Evolutionary conservation across 352 stramenopile species (phyloP).

Genomic region (Pythium plurisporium): DNA sequence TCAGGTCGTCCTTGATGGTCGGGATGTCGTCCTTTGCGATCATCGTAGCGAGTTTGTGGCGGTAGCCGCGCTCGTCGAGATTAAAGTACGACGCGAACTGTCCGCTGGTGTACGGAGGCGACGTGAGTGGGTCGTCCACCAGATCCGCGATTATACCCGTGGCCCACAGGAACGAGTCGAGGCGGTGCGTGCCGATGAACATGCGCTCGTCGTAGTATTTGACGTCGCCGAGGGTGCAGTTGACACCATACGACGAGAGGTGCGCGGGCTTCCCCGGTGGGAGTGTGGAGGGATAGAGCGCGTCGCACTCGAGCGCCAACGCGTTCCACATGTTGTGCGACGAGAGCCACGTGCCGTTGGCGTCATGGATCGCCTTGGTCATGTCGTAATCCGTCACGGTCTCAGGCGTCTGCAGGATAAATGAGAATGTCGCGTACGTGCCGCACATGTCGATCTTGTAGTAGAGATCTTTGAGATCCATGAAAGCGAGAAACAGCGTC

Average conservation of each 20-base stretch:
- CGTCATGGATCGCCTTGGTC: slow-evolving; percentile 7
- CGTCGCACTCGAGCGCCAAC: slow-evolving; percentile 19
- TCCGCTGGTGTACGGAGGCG: slow-evolving; percentile 3
- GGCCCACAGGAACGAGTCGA: slow-evolving; percentile 19
- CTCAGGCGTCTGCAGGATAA: slow-evolving; percentile 16
- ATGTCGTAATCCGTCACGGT: slow-evolving; percentile 21
- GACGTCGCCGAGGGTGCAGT: slow-evolving; percentile 16
- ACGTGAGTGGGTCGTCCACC: slow-evolving; percentile 1
- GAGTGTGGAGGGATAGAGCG: slow-evolving; percentile 17
- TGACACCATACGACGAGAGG: slow-evolving; percentile 10
- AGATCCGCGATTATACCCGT: slow-evolving; percentile 17
- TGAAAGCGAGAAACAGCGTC: slow-evolving; percentile 23
- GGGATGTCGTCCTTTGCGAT: slow-evolving; percentile 8
- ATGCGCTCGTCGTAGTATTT: slow-evolving; percentile 19
- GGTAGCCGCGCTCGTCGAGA: slow-evolving; percentile 14
- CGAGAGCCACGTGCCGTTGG: slow-evolving; percentile 12
- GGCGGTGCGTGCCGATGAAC: slow-evolving; percentile 16
- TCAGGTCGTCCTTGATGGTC: neutral
- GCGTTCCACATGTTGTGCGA: slow-evolving; percentile 24
- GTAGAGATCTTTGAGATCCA: slow-evolving; percentile 27
- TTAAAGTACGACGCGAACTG: slow-evolving; percentile 14
- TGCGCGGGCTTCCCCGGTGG: slow-evolving; percentile 17
- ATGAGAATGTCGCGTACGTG: slow-evolving; percentile 17
- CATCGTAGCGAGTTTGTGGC: neutral
- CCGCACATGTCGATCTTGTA: slow-evolving; percentile 28